Evolutionary conservation across 352 stramenopile genomes (phyloP), one percentile per base, ranked within the genome.

Genomic region (Globisporangium iwayamae): DNA sequence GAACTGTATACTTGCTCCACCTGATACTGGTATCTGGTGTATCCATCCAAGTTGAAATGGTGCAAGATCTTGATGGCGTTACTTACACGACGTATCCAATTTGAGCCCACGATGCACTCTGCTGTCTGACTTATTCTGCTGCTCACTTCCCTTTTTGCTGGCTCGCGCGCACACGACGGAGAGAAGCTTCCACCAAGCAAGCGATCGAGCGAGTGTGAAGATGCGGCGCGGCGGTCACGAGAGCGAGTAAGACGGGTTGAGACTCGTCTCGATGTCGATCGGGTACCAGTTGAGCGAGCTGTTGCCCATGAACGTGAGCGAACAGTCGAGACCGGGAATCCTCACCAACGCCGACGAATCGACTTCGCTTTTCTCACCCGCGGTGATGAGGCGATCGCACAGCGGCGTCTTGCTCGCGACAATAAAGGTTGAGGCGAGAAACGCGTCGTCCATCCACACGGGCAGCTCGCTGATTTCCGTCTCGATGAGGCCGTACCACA

Each of bases 211-310:
- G 48, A 3, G 50, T 18, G 13, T 39, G 51, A 56, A 25, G 16
- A 25, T 25, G 51, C 8, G 30, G 16, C 9, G 16, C n/a, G 13
- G 8, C 5, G 16, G 16, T 57, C 32, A 45, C 18, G 16, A 41
- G 38, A 56, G 41, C 16, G 45, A 55, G 45, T 63, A 63, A 10
- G 57, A 63, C 20, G 57, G 57, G 46, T 64, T 64, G 34, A 55
- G 36, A 8, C 5, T 39, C 14, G 14, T 18, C 28, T 57, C 59
- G 22, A 56, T 41, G 47, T 58, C 59, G 18, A 64, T 56, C 32
- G 59, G 59, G 34, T 58, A 64, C 46, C 46, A 64, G 36, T 64
- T 64, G 28, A 64, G 25, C 46, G 59, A 39, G 46, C 47, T 56
- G 32, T 50, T 64, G 30, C 46, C 48, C 22, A 64, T 46, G 45